Percentiles rank a stretch among this genome's conserved stretches.
These are phyloP conservation scores for Schizothecium vesticola DNA, from an alignment of 495 filamentous ascomycete genomes.

Conservation along the genomic window DNA sequence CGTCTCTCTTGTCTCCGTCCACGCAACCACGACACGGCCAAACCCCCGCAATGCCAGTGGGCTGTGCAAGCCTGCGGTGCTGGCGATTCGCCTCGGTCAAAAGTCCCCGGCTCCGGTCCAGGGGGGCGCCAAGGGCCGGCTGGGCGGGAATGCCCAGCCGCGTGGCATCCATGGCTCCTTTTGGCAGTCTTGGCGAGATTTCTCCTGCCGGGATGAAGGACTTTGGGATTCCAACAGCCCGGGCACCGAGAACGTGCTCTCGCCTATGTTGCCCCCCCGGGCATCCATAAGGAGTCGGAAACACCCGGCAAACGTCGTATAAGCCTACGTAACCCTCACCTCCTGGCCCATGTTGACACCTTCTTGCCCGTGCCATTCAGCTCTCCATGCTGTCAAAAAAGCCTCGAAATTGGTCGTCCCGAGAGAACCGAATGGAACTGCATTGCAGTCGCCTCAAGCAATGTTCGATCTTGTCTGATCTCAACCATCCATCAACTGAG, in stretches of 20 bases:
- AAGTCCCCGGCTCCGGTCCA: not conserved
- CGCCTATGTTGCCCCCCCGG: too few species aligned
- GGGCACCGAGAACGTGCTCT: too few species aligned
- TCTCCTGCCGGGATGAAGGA: not conserved
- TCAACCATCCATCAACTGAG: not conserved
- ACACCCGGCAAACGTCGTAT: not conserved
- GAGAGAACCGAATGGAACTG: too few species aligned
- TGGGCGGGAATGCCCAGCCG: not conserved
- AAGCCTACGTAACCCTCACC: not conserved
- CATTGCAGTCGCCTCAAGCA: too few species aligned
- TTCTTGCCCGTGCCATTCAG: not conserved
- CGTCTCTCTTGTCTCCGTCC: not conserved
- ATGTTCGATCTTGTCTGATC: not conserved
- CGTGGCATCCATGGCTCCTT: not conserved
- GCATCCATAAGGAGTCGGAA: too few species aligned
- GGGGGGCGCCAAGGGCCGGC: not conserved
- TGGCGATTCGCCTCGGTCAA: not conserved
- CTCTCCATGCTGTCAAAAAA: not conserved
- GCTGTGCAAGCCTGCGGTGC: not conserved
- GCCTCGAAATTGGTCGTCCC: not conserved
- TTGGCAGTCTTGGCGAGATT: not conserved
- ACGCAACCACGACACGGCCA: not conserved
- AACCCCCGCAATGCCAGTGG: not conserved
- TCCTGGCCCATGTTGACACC: not conserved
- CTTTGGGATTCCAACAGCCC: not conserved